A percentile compares a stretch with the other conserved stretches of the same genome.
These are phyloP conservation scores for Hyaloperonospora arabidopsidis DNA, from an alignment of 352 stramenopile species.

Conservation along the genomic window DNA sequence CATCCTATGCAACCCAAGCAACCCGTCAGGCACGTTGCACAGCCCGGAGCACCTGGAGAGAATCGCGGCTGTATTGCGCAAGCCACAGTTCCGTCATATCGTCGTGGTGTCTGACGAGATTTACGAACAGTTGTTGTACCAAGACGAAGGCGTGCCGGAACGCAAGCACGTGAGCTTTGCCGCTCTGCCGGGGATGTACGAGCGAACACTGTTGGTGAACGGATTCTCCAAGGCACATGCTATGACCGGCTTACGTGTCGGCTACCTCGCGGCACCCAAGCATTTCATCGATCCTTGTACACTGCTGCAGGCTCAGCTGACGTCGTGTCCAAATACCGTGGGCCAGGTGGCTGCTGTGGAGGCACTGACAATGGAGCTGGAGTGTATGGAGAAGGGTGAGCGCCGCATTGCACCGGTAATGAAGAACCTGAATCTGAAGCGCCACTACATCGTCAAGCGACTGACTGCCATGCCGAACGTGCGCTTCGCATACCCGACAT, in stretches of 20 bases:
- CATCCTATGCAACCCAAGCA: slow-evolving; percentile 94
- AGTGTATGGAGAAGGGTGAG: slow-evolving; percentile 38
- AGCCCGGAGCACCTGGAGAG: slow-evolving; percentile 40
- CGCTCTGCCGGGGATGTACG: slow-evolving; percentile 74
- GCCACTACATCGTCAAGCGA: slow-evolving; percentile 84
- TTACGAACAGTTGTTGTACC: slow-evolving; percentile 93
- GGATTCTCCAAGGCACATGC: slow-evolving; percentile 95
- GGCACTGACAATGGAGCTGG: slow-evolving; percentile 79
- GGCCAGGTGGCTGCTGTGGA: slow-evolving; percentile 87
- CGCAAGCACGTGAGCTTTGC: slow-evolving; percentile 66
- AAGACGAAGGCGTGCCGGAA: slow-evolving; percentile 49
- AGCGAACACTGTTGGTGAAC: slow-evolving; percentile 91
- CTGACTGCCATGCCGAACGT: slow-evolving; percentile 82
- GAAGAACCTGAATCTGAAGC: slow-evolving; percentile 67
- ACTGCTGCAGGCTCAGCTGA: slow-evolving; percentile 93
- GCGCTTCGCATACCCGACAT: slow-evolving; percentile 77
- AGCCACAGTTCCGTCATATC: slow-evolving; percentile 63
- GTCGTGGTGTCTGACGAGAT: slow-evolving; percentile 92
- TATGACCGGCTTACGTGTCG: slow-evolving; percentile 93
- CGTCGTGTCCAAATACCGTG: slow-evolving; percentile 90
- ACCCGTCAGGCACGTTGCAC: slow-evolving; percentile 87
- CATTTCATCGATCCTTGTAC: slow-evolving; percentile 78
- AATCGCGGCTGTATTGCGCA: slow-evolving; percentile 44
- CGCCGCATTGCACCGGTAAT: slow-evolving; percentile 48
- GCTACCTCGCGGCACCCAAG: slow-evolving; percentile 72